phyloP scores from a whole-genome alignment of 192 early-diverging fungal genomes.

The Backusella morwellensis region DNA sequence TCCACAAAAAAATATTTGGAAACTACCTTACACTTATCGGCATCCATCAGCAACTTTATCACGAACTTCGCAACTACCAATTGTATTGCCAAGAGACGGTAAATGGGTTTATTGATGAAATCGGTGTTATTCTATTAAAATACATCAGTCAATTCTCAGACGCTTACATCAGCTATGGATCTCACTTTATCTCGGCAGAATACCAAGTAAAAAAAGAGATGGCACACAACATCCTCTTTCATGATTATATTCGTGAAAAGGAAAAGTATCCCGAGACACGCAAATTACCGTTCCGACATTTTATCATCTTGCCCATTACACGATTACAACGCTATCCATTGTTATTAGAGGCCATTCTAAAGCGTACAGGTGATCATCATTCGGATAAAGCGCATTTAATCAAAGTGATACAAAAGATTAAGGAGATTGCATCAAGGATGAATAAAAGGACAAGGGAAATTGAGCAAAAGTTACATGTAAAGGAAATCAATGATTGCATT shows the following conservation, averaged over 20 bases:
- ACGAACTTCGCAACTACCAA: conserved; percentile 54
- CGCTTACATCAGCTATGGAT: conserved; percentile 79
- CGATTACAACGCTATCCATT: conserved; percentile 84
- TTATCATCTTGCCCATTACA: conserved; percentile 75
- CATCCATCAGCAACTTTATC: conserved; percentile 54
- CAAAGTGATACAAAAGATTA: not conserved
- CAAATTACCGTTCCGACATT: conserved; percentile 33
- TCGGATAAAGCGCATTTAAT: conserved; percentile 69
- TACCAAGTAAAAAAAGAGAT: conserved; percentile 69
- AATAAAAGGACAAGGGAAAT: conserved; percentile 9
- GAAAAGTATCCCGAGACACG: conserved; percentile 42
- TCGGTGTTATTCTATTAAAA: conserved; percentile 79
- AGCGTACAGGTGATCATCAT: conserved; percentile 74
- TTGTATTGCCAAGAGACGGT: conserved; percentile 25
- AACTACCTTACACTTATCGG: conserved; percentile 65
- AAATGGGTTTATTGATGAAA: conserved; percentile 60
- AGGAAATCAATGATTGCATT: conserved; percentile 21
- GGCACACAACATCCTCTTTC: conserved; percentile 60
- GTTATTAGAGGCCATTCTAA: conserved; percentile 75
- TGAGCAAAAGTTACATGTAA: not conserved
- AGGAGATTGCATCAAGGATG: conserved; percentile 13
- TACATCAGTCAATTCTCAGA: conserved; percentile 60
- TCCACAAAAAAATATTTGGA: conserved; percentile 70
- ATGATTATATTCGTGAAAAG: conserved; percentile 69
- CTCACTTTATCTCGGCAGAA: conserved; percentile 73